Base-by-base conservation (phyloP, 176 grass and related monocot species). In the Phoenix dactylifera region DNA sequence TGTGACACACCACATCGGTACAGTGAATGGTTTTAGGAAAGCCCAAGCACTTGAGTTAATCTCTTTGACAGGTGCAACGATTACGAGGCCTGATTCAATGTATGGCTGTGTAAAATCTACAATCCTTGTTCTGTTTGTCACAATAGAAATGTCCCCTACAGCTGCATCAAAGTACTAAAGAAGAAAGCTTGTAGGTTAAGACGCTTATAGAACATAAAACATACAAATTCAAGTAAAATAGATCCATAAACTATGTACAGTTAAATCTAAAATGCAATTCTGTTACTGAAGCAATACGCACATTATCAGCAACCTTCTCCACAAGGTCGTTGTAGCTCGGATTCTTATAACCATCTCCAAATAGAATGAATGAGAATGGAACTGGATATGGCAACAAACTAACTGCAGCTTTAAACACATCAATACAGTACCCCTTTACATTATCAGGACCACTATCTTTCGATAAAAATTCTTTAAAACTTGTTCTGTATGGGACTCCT, bases 91-190 rank as follows among this genome's bases (percentile, higher is more conserved):
- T 28, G 84, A 94, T 74, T 94, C 89, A 3, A 74, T 74, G 64
- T 85, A 94, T 32, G 89, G 89, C 70, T 88, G 84, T 70, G 89
- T 94, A 74, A 94, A 94, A 70, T 94, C 89, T 15, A 88, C 84
- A 17, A 88, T 28, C 73, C 84, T 55, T 16, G 89, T 94, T 50
- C 89, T 60, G 74, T 70, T 88, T 2, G 84, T 88, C 15, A 74
- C 77, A 61, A 94, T 88, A 6, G 89, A 68, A 62, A 94, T 70
- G 80, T 94, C 89, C 6, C 89, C 89, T 4, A 88, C 89, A 5
- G 84, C 89, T 2, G 84, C 89, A 29, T 88, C 84, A 50, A 91
- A 83, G 35, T 71, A 77, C 89, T 94, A 26, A 65, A 26, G 66
- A 60, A 60, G 16, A 60, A 32, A 44, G 35, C 35, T 3, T 44